These are phyloP conservation scores for Arabis alpina DNA, from an alignment of 345 rosid species.

Conservation along the genomic window DNA sequence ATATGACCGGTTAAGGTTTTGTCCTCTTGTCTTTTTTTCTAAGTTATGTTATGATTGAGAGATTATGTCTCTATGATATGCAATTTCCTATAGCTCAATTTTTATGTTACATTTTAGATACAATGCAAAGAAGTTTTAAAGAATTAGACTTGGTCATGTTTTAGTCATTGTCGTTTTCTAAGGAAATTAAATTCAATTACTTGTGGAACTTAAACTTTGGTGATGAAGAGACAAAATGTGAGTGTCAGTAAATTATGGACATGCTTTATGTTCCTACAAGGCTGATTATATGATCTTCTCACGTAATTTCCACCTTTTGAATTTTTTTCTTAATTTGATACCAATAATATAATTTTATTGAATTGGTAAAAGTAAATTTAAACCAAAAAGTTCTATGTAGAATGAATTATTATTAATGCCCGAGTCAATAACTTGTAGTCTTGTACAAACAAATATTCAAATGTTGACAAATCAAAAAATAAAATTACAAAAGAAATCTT, in stretches of 20 bases:
- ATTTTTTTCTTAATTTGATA: not conserved
- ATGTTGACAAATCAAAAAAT: not conserved
- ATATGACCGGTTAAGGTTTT: conserved; percentile 17
- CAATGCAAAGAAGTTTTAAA: conserved; percentile 6
- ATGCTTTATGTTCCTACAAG: conserved; percentile 31
- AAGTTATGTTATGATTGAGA: not conserved
- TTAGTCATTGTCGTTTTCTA: conserved; percentile 3
- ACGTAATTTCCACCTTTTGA: conserved; percentile 16
- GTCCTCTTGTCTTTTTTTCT: not conserved
- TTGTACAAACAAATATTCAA: conserved; percentile 6
- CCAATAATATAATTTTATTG: not conserved
- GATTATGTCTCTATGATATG: not conserved
- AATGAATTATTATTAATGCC: not conserved
- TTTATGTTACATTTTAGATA: too few relatives aligned
- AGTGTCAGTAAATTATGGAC: conserved; percentile 34
- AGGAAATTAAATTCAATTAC: conserved; percentile 16
- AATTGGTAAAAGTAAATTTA: not conserved
- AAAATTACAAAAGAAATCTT: not conserved
- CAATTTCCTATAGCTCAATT: not conserved
- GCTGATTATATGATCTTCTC: conserved; percentile 3
- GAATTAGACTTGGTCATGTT: conserved; percentile 22
- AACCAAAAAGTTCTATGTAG: not conserved
- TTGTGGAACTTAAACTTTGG: conserved; percentile 14
- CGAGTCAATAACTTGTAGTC: conserved; percentile 1
- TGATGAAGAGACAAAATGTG: not conserved